Conservation (phyloP, 73 alveolate species). For the Blepharisma stoltei region DNA sequence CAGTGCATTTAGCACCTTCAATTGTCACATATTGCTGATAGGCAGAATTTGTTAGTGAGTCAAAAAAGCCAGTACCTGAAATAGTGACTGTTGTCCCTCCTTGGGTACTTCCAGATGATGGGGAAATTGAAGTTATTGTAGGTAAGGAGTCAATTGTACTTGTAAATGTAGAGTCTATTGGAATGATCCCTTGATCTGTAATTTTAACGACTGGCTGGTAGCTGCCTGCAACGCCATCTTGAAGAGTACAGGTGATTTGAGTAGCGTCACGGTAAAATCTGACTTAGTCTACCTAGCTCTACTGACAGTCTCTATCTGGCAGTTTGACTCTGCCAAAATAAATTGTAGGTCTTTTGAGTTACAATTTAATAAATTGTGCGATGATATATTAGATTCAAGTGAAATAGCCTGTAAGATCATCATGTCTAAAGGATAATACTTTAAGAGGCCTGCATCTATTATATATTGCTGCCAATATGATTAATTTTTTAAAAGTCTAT, state of each 20-base stretch:
- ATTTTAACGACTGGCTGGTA: neutral
- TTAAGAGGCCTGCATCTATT: too few relatives aligned
- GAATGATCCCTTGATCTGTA: neutral
- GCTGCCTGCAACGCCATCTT: constrained; percentile 16
- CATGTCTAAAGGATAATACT: too few relatives aligned
- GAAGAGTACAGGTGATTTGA: neutral
- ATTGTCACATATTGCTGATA: neutral
- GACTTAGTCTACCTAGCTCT: too few relatives aligned
- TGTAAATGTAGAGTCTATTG: neutral
- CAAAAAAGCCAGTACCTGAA: neutral
- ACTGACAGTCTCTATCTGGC: too few relatives aligned
- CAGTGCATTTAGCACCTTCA: neutral
- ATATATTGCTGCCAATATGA: too few relatives aligned
- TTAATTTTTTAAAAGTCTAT: too few relatives aligned
- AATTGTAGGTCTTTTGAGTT: too few relatives aligned
- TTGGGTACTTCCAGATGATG: neutral
- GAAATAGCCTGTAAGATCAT: too few relatives aligned
- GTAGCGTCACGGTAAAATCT: too few relatives aligned
- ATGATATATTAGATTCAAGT: too few relatives aligned
- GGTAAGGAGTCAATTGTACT: neutral
- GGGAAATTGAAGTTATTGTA: neutral
- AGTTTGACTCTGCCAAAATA: too few relatives aligned
- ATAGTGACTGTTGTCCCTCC: constrained; percentile 3
- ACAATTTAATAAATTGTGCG: too few relatives aligned
- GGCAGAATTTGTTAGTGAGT: neutral